These are phyloP conservation scores for Acacia acuminata DNA, from an alignment of 306 rosid species.

Conservation along the genomic window DNA sequence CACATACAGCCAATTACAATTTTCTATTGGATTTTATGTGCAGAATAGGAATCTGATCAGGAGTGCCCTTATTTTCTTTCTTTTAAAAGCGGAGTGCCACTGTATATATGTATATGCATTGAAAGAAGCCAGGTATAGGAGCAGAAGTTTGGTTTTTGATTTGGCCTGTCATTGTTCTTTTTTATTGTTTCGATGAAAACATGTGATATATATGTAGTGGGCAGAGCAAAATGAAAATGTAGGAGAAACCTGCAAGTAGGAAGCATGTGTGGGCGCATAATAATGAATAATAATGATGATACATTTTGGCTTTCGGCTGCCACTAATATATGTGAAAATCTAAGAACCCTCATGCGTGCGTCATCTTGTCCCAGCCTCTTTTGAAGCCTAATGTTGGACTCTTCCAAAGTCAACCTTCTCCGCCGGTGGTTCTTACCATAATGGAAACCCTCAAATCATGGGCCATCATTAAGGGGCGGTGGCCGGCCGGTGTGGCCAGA, in stretches of 20 bases:
- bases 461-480: not conserved
- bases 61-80: too few relatives aligned
- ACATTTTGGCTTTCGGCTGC: constrained; percentile 37
- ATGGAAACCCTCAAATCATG: constrained; percentile 13
- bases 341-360: not conserved
- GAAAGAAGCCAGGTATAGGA: not conserved
- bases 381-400: not conserved
- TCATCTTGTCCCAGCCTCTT: constrained; percentile 22
- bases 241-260: constrained; percentile 8
- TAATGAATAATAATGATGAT: constrained; percentile 34
- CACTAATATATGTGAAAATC: constrained; percentile 34
- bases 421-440: constrained; percentile 3
- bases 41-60: too few relatives aligned
- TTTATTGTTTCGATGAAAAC: not conserved
- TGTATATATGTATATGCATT: too few relatives aligned
- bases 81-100: too few relatives aligned
- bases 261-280: constrained; percentile 21
- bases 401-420: constrained; percentile 21
- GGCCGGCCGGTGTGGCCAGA: constrained; percentile 2
- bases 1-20: too few relatives aligned
- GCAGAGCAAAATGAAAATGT: constrained; percentile 1
- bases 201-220: not conserved
- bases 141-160: not conserved
- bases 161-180: not conserved
- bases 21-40: too few relatives aligned